Base-by-base conservation (phyloP, 2,329 filamentous ascomycete species). In the Colletotrichum sp. region DNA sequence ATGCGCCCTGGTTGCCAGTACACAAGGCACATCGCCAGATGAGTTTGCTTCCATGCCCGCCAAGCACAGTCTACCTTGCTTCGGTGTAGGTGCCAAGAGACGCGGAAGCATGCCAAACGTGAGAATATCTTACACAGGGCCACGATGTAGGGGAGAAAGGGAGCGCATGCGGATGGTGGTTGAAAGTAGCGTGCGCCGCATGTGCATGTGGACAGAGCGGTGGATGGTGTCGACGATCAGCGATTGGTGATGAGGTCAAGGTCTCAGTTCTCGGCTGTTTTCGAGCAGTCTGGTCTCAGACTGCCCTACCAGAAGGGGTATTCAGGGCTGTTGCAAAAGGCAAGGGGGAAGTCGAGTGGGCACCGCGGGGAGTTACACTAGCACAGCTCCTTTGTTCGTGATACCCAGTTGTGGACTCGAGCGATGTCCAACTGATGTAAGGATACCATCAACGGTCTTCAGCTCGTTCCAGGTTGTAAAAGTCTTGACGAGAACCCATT, bases 191-290 rank as follows among this genome's bases (percentile, higher is more conserved):
- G 44, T n/a, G 57, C 63, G 64, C 73, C 73, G 71, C 69, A 32
- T 36, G 55, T 30, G 6, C 73, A 36, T 24, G 28, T 24, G 64
- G 39, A 5, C 34, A 32, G 32, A 57, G 36, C 36, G 32, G 9
- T 18, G 30, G 32, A 59, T 21, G 36, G 57, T 15, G 24, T 44
- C 28, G 13, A 24, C 10, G 64, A 52, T 52, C 64, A 8, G 39
- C 21, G 65, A 65, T 32, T 72, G 65, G 30, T 65, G 26, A 64
- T 66, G 44, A 62, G 67, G 59, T 74, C 70, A 60, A 52, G 10
- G 59, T 74, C 64, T 76, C 34, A 24, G n/a, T n/a, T 36, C 21
- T 59, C n/a, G 59, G 74, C 70, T 73, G 74, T 60, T 74, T 76
- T 65, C 71, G 71, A 74, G 30, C 32, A 32, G 34, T 49, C 49